Percentiles rank a stretch among this genome's conserved stretches.
Evolutionary conservation across 768 basidiomycete species (phyloP).

Genomic region (Amanita subjunquillea): DNA sequence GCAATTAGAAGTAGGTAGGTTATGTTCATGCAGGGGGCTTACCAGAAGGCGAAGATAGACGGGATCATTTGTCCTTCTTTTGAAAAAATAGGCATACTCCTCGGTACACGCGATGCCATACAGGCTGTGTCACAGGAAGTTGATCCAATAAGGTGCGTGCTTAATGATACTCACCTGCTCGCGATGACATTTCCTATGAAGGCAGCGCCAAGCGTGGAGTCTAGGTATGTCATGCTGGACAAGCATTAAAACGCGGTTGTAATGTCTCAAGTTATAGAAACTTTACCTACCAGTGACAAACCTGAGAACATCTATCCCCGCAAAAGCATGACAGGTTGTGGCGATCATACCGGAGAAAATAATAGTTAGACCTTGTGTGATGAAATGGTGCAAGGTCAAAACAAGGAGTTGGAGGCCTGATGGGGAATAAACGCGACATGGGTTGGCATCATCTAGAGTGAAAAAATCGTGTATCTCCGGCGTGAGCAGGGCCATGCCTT

Average conservation of each 20-base stretch:
- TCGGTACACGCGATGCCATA: slow-evolving; percentile 33
- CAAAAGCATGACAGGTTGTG: no score
- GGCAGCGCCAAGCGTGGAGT: slow-evolving; percentile 33
- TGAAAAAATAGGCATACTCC: slow-evolving; percentile 26
- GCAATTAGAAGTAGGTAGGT: background rate
- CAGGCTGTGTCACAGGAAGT: slow-evolving; percentile 17
- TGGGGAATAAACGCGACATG: background rate
- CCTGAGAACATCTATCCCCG: no score
- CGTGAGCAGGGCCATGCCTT: no score
- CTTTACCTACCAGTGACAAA: no score
- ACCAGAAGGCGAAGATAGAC: slow-evolving; percentile 20
- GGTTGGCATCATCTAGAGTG: background rate
- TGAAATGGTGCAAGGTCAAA: background rate
- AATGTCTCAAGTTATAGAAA: no score
- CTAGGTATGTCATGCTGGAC: slow-evolving; percentile 11
- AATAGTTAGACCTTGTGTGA: no score
- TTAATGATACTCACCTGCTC: slow-evolving; percentile 20
- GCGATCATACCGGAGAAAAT: no score
- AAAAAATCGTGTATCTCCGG: background rate
- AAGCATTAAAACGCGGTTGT: no score
- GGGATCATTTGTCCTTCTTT: slow-evolving; percentile 18
- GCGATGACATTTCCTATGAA: slow-evolving; percentile 32
- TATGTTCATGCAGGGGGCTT: slow-evolving; percentile 4
- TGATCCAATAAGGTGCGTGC: background rate
- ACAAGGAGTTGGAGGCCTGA: background rate